Conservation (phyloP, 2,329 filamentous ascomycete genomes). For the Fusarium setosum region DNA sequence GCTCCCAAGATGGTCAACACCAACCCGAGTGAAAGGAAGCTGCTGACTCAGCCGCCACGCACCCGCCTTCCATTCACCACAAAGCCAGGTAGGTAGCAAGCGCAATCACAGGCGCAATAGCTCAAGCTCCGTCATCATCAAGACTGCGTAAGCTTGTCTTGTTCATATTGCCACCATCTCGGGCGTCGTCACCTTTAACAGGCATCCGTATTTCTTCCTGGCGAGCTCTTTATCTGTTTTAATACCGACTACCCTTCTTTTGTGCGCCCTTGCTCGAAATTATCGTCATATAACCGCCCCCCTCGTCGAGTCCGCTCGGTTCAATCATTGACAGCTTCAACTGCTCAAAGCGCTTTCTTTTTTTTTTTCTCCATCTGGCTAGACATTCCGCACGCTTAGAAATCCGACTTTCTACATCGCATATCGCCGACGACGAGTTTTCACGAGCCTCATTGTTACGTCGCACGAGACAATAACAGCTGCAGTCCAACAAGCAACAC, state of each 20-base stretch:
- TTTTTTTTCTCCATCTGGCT: neutral
- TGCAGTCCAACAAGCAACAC: constrained; percentile 14
- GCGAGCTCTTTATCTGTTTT: neutral
- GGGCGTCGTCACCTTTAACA: constrained; percentile 25
- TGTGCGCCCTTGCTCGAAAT: neutral
- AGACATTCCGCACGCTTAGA: neutral
- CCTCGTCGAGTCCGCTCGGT: constrained; percentile 29
- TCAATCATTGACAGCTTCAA: constrained; percentile 33
- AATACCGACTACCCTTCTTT: neutral
- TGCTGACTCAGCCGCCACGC: constrained; percentile 29
- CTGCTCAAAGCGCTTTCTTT: constrained; percentile 3
- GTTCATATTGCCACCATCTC: constrained; percentile 27
- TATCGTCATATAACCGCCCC: constrained; percentile 34
- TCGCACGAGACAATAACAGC: neutral
- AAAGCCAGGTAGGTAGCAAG: constrained; percentile 11
- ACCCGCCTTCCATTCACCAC: neutral
- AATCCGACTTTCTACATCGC: neutral
- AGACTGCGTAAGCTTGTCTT: constrained; percentile 38
- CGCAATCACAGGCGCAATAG: constrained; percentile 2
- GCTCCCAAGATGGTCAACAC: no score
- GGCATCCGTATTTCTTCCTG: constrained; percentile 9
- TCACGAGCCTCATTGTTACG: neutral
- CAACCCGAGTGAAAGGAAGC: neutral
- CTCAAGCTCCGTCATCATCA: constrained; percentile 29
- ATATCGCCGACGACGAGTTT: neutral